phyloP scores from a whole-genome alignment of 257 asterid species.

The Osmanthus fragrans region DNA sequence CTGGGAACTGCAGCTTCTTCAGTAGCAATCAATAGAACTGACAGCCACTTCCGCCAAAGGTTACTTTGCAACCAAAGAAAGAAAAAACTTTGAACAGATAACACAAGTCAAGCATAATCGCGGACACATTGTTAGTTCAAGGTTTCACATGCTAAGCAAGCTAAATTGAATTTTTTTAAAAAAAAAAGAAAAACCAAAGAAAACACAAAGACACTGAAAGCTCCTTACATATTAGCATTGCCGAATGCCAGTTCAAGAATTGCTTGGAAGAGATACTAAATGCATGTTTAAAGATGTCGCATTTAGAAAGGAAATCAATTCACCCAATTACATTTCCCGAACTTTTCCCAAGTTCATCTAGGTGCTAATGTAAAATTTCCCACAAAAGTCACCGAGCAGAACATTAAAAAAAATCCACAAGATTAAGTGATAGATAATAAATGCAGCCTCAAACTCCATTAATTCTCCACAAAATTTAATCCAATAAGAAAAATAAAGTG shows the following conservation, averaged over 20 bases:
- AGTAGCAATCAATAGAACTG: background rate
- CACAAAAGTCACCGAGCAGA: background rate
- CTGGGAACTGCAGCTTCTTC: background rate
- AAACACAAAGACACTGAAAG: background rate
- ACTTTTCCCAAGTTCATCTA: background rate
- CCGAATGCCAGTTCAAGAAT: background rate
- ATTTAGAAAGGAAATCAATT: background rate
- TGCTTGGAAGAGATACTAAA: background rate
- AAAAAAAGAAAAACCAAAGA: background rate
- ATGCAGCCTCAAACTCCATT: background rate
- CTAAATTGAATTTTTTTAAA: background rate
- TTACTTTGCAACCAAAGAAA: conserved; percentile 20
- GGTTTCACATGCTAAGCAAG: background rate
- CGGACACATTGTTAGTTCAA: background rate
- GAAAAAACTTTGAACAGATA: background rate
- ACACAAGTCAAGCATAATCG: background rate
- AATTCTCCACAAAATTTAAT: background rate
- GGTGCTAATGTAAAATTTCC: background rate
- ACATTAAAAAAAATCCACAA: background rate
- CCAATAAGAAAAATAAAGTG: background rate
- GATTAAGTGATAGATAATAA: background rate
- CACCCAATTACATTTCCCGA: background rate
- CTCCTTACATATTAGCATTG: background rate
- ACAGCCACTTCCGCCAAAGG: conserved; percentile 10
- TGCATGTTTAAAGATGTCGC: background rate